A percentile compares a stretch with the other conserved stretches of the same genome.
Evolutionary conservation across 306 rosid species (phyloP).

Genomic region (Pyrus pyrifolia): DNA sequence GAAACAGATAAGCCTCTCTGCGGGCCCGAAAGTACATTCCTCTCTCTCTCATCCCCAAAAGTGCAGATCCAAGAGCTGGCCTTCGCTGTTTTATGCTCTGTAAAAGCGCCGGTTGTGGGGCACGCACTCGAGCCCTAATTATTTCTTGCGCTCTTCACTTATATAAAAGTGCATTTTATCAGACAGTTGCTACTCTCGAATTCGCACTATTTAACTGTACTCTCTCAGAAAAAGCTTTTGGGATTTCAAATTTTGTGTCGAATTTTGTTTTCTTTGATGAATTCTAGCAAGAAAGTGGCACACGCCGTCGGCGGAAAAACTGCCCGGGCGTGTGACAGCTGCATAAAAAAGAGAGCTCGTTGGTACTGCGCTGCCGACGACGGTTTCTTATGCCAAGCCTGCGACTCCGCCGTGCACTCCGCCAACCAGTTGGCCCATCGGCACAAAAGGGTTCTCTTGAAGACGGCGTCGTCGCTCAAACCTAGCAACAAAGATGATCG

Average conservation of each 20-base stretch:
- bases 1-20: constrained; percentile 43
- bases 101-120: constrained; percentile 66
- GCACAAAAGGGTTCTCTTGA: constrained; percentile 64
- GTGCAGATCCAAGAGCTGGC: constrained; percentile 27
- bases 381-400: constrained; percentile 78
- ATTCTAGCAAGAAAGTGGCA: constrained; percentile 33
- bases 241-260: background rate
- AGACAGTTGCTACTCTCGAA: background rate
- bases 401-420: constrained; percentile 82
- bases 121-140: constrained; percentile 6
- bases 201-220: background rate
- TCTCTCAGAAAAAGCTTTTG: background rate
- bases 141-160: background rate
- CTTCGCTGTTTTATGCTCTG: constrained; percentile 23
- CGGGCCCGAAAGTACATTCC: constrained; percentile 46
- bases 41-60: constrained; percentile 27
- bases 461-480: constrained; percentile 35
- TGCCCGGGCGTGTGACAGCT: constrained; percentile 84
- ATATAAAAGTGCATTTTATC: background rate
- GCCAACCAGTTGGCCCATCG: constrained; percentile 70
- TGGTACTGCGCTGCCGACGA: constrained; percentile 98
- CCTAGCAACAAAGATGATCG: background rate
- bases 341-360: constrained; percentile 77
- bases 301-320: constrained; percentile 68
- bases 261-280: constrained; percentile 18